Percentiles rank a stretch among this genome's conserved stretches.
Conservation (phyloP, 495 filamentous ascomycete species). For the Penicillium cosmopolitanum region DNA sequence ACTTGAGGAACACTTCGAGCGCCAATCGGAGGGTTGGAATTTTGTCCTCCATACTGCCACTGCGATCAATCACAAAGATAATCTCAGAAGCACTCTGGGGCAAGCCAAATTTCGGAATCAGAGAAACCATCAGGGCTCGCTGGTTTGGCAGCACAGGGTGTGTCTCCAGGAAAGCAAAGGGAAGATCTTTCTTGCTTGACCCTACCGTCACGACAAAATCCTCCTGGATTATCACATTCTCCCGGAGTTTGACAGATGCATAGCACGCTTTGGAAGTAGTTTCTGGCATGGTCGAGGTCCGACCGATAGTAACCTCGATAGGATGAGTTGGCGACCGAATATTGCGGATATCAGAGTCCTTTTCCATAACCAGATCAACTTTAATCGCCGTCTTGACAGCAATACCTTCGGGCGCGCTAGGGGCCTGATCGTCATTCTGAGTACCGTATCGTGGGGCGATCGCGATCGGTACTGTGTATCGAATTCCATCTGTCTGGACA, state of each 20-base stretch:
- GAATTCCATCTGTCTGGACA: conserved; percentile 60
- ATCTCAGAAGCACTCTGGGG: conserved; percentile 10
- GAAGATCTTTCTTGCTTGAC: conserved; percentile 13
- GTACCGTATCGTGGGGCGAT: conserved; percentile 67
- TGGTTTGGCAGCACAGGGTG: conserved; percentile 14
- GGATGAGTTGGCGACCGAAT: conserved; percentile 67
- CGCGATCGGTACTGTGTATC: conserved; percentile 66
- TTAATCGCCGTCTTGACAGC: conserved; percentile 37
- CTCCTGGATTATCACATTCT: conserved; percentile 44
- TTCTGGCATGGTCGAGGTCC: conserved; percentile 43
- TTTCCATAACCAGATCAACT: conserved; percentile 61
- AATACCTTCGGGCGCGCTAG: conserved; percentile 25
- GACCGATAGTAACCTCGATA: conserved; percentile 63
- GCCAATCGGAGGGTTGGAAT: conserved; percentile 10
- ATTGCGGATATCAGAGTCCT: conserved; percentile 56
- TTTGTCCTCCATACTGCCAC: conserved; percentile 14
- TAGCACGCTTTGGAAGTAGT: conserved; percentile 52
- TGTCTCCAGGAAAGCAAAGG: conserved; percentile 17
- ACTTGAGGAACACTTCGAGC: conserved; percentile 11
- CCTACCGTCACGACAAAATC: conserved; percentile 47
- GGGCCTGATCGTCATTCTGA: neutral
- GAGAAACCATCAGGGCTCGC: conserved; percentile 17
- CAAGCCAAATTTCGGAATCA: conserved; percentile 15
- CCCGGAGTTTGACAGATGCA: conserved; percentile 61
- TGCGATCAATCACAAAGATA: conserved; percentile 15